A percentile compares a stretch with the other conserved stretches of the same genome.
These are phyloP conservation scores for Pisolithus albus DNA, from an alignment of 768 basidiomycete species.

Conservation along the genomic window DNA sequence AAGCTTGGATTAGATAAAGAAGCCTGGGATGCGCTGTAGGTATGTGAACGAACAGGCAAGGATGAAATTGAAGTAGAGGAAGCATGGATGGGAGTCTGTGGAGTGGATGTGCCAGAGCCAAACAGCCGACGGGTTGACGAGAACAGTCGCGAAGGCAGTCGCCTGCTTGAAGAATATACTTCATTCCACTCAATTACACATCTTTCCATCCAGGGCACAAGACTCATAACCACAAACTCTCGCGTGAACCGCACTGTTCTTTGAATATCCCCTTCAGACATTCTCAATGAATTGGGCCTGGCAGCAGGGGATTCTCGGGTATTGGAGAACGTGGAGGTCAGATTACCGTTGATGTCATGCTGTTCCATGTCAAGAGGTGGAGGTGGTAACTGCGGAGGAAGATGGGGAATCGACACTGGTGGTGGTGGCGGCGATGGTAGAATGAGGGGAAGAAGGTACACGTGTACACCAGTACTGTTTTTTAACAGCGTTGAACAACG, in stretches of 20 bases:
- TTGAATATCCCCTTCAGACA: conserved; percentile 70
- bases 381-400: conserved; percentile 61
- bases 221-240: conserved; percentile 83
- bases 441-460: conserved; percentile 58
- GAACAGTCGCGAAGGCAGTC: conserved; percentile 80
- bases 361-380: conserved; percentile 24
- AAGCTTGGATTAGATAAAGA: conserved; percentile 11
- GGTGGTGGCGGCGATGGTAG: conserved; percentile 58
- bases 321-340: background rate
- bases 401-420: conserved; percentile 60
- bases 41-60: conserved; percentile 31
- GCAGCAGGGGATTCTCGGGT: background rate
- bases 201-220: conserved; percentile 96
- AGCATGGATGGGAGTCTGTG: conserved; percentile 34
- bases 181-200: conserved; percentile 94
- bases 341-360: conserved; percentile 8
- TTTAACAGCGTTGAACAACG: conserved; percentile 81
- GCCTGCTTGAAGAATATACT: conserved; percentile 66
- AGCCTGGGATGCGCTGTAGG: conserved; percentile 32
- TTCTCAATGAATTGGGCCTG: conserved; percentile 34
- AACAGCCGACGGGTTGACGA: conserved; percentile 81
- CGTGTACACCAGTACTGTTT: conserved; percentile 79
- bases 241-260: conserved; percentile 71
- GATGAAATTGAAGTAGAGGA: conserved; percentile 35
- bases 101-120: conserved; percentile 51